Conservation (phyloP, 352 stramenopile species). For the Phytophthora palmivora region DNA sequence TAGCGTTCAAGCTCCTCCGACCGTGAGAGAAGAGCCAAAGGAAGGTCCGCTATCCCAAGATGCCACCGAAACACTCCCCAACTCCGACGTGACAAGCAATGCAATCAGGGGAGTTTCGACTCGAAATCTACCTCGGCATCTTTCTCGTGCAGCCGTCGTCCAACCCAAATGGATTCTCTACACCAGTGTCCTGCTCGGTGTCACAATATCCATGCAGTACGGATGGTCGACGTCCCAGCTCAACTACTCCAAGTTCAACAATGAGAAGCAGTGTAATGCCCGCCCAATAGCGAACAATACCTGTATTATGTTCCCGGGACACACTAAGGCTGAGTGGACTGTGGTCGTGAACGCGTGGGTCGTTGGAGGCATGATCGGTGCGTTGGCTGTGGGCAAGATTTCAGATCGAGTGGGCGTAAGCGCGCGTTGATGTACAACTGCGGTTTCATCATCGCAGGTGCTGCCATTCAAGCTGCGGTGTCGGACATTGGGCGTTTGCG, state of each 20-base stretch:
- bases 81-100: conserved; percentile 8
- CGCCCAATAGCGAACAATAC: conserved; percentile 19
- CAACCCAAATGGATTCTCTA: conserved; percentile 46
- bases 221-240: conserved; percentile 50
- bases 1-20: conserved; percentile 1
- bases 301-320: conserved; percentile 48
- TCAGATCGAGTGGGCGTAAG: conserved; percentile 47
- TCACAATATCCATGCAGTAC: conserved; percentile 41
- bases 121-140: conserved; percentile 26
- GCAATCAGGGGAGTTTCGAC: conserved; percentile 25
- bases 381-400: background rate
- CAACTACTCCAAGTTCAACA: conserved; percentile 44
- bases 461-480: conserved; percentile 40
- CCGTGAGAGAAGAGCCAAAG: background rate
- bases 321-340: conserved; percentile 44
- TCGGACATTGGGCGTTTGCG: conserved; percentile 48
- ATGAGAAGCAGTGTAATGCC: conserved; percentile 26
- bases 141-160: conserved; percentile 22
- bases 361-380: conserved; percentile 12
- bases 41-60: background rate
- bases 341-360: conserved; percentile 51
- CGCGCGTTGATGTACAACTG: conserved; percentile 42
- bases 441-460: conserved; percentile 49
- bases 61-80: conserved; percentile 1
- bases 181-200: conserved; percentile 19